These are phyloP conservation scores for Laburnicola sp. DNA, from an alignment of 2,329 filamentous ascomycete genomes.

Conservation along the genomic window DNA sequence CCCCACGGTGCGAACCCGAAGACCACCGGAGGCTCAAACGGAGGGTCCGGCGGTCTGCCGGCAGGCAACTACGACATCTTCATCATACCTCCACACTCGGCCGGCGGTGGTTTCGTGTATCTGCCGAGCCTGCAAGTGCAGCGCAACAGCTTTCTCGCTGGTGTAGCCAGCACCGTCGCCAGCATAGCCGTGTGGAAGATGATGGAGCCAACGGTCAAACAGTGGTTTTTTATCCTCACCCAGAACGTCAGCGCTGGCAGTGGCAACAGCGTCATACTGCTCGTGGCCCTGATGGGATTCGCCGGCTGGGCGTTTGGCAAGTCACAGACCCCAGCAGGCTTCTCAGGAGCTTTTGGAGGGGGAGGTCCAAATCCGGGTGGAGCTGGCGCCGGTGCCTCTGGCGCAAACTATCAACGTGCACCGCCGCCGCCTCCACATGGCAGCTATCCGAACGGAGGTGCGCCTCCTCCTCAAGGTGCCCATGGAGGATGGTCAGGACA, in stretches of 20 bases:
- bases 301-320: constrained; percentile 77
- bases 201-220: constrained; percentile 71
- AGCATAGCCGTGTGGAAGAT: constrained; percentile 72
- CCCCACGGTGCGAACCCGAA: constrained; percentile 81
- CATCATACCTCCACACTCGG: constrained; percentile 88
- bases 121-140: constrained; percentile 86
- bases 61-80: constrained; percentile 96
- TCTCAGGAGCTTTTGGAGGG: constrained; percentile 30
- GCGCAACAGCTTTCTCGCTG: constrained; percentile 87
- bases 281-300: constrained; percentile 73
- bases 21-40: constrained; percentile 48
- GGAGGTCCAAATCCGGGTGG: constrained; percentile 32
- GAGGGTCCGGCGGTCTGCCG: constrained; percentile 64
- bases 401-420: constrained; percentile 35
- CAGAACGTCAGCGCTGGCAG: constrained; percentile 55
- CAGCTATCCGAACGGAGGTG: constrained; percentile 37
- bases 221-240: constrained; percentile 72
- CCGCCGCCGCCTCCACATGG: constrained; percentile 38
- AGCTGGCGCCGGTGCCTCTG: constrained; percentile 30
- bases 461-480: constrained; percentile 34
- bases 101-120: constrained; percentile 88
- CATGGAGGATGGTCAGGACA: constrained; percentile 30
- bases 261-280: constrained; percentile 70
- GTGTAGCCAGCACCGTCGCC: constrained; percentile 75
- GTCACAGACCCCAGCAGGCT: constrained; percentile 57